A percentile compares a stretch with the other conserved stretches of the same genome.
Conservation (phyloP, 2,329 filamentous ascomycete species). For the Dendryphion nanum region DNA sequence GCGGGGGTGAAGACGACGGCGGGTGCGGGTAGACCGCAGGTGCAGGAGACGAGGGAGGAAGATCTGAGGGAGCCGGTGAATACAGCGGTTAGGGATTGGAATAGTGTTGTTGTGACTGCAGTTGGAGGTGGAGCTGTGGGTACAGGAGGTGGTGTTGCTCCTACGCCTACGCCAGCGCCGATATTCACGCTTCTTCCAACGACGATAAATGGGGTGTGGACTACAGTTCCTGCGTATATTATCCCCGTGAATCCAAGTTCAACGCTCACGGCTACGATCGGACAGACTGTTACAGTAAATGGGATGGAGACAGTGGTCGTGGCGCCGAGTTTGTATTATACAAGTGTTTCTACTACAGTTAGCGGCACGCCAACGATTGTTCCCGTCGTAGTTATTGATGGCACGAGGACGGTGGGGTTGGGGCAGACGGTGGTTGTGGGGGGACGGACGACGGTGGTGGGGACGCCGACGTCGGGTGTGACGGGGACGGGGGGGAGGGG, state of each 20-base stretch:
- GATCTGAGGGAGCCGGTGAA: too few species aligned
- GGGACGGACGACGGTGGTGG: constrained; percentile 6
- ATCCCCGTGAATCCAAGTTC: constrained; percentile 10
- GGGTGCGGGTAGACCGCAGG: too few species aligned
- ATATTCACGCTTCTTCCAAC: neutral
- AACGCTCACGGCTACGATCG: constrained; percentile 10
- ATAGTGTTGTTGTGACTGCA: too few species aligned
- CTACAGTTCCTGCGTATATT: neutral
- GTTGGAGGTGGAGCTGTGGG: too few species aligned
- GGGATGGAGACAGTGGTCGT: constrained; percentile 4
- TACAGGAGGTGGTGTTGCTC: neutral
- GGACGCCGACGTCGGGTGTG: neutral
- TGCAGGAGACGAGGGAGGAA: too few species aligned
- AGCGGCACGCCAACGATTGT: constrained; percentile 5
- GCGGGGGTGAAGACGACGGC: too few species aligned
- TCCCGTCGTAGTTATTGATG: constrained; percentile 6
- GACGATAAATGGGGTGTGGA: neutral
- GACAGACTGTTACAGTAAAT: constrained; percentile 12
- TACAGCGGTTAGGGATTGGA: too few species aligned
- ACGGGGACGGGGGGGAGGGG: too few species aligned
- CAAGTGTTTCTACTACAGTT: constrained; percentile 4
- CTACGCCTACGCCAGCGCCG: neutral
- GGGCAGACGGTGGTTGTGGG: constrained; percentile 8
- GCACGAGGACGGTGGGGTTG: constrained; percentile 6
- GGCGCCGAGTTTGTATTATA: constrained; percentile 1